A percentile compares a stretch with the other conserved stretches of the same genome.
Conservation (phyloP, 1,284 basidiomycete genomes). For the Tremellales sp. region DNA sequence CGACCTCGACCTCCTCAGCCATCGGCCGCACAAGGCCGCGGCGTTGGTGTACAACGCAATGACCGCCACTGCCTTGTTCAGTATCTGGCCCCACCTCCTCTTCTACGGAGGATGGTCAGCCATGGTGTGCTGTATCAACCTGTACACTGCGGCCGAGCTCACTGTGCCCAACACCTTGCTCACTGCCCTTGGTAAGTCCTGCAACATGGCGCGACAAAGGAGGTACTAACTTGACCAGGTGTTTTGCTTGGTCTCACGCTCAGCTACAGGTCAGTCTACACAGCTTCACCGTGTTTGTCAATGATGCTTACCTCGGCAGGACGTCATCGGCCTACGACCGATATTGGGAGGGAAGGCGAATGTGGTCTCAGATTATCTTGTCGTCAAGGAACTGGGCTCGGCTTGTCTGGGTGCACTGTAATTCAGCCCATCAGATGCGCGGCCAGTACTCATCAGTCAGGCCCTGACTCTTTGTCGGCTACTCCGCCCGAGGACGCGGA, state of each 20-base stretch:
- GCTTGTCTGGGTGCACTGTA: conserved; percentile 44
- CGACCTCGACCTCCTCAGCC: conserved; percentile 21
- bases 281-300: no score
- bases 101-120: conserved; percentile 40
- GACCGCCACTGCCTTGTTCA: conserved; percentile 33
- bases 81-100: conserved; percentile 40
- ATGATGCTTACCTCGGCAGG: conserved; percentile 52
- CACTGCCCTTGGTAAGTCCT: conserved; percentile 36
- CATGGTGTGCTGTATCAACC: conserved; percentile 33
- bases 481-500: conserved; percentile 21
- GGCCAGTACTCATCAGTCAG: conserved; percentile 7
- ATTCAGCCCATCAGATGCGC: background rate
- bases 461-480: conserved; percentile 29
- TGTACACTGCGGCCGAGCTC: conserved; percentile 27
- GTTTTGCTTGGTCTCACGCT: conserved; percentile 44
- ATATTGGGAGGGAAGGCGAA: conserved; percentile 66
- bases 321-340: conserved; percentile 72
- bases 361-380: conserved; percentile 66
- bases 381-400: conserved; percentile 46
- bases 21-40: conserved; percentile 30
- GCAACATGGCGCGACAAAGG: background rate
- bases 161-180: conserved; percentile 37
- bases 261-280: conserved; percentile 34
- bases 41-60: conserved; percentile 24
- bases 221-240: conserved; percentile 14